Evolutionary conservation across 129 eudicot genomes (phyloP).

Genomic region (Daucus carota): DH1_v3.0 NC_030385.2:37151001-37151500

Average conservation of each 20-base stretch:
- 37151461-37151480: neutral
- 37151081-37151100: neutral
- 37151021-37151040: neutral
- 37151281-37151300: neutral
- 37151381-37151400: constrained; percentile 38
- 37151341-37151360: constrained; percentile 75
- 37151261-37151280: neutral
- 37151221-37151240: neutral
- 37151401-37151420: neutral
- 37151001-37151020: neutral
- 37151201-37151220: neutral
- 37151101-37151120: neutral
- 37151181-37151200: neutral
- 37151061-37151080: neutral
- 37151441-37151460: neutral
- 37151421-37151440: neutral
- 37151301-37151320: neutral
- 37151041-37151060: neutral
- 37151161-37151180: neutral
- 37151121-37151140: neutral
- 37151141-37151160: neutral
- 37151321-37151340: neutral
- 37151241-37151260: neutral
- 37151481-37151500: neutral
- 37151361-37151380: constrained; percentile 99